A percentile compares a stretch with the other conserved stretches of the same genome.
Evolutionary conservation across 1,284 basidiomycete species (phyloP).

Genomic region (Mycena citricolor): DNA sequence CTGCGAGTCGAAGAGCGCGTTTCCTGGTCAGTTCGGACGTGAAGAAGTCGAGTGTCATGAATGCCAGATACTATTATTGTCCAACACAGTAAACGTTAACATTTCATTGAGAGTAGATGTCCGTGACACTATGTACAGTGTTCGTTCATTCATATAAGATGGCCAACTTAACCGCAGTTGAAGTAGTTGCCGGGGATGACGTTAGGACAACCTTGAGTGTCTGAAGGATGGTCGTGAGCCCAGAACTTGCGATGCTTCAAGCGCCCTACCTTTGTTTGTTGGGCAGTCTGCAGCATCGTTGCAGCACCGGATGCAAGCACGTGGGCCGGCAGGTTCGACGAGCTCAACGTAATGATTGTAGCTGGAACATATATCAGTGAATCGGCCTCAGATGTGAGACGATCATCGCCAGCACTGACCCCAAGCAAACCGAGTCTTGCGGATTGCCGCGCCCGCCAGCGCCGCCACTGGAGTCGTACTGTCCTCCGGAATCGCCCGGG

Average conservation of each 20-base stretch:
- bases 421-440: conserved; percentile 35
- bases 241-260: background rate
- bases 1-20: too few species aligned
- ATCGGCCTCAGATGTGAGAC: background rate
- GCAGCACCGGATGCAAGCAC: conserved; percentile 40
- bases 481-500: conserved; percentile 34
- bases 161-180: conserved; percentile 33
- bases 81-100: too few species aligned
- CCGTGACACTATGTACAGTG: too few species aligned
- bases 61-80: too few species aligned
- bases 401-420: conserved; percentile 22
- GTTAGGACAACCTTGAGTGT: conserved; percentile 33
- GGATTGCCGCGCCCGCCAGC: conserved; percentile 35
- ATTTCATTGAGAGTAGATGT: too few species aligned
- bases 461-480: conserved; percentile 40
- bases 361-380: conserved; percentile 12
- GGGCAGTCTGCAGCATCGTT: conserved; percentile 36
- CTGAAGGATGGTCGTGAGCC: conserved; percentile 18
- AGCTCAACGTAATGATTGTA: conserved; percentile 40
- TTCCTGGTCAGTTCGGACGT: too few species aligned
- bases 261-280: conserved; percentile 30
- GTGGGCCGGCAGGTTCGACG: conserved; percentile 33
- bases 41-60: too few species aligned
- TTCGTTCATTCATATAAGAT: too few species aligned
- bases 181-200: conserved; percentile 40